phyloP scores from a whole-genome alignment of 2,329 filamentous ascomycete genomes.

The Dactylellina leptospora region DNA sequence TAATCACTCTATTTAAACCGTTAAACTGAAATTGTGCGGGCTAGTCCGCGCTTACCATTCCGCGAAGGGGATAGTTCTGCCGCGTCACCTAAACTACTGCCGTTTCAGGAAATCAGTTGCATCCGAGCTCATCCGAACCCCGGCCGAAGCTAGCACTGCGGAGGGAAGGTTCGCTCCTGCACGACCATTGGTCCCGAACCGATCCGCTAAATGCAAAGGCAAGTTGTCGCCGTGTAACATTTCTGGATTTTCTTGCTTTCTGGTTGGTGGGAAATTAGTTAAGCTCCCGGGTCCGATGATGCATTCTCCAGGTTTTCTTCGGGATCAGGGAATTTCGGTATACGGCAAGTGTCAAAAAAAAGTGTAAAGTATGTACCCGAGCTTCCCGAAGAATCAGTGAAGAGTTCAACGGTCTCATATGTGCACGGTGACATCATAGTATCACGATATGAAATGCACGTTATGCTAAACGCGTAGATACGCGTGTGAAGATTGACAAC shows the following conservation, averaged over 20 bases:
- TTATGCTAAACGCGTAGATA: not conserved
- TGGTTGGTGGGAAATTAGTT: conserved; percentile 24
- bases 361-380: conserved; percentile 6
- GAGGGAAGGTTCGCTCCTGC: not conserved
- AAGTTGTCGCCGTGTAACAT: conserved; percentile 3
- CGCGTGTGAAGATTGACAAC: not conserved
- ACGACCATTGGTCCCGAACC: too few species aligned
- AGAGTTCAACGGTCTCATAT: not conserved
- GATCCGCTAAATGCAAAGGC: conserved; percentile 5
- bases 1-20: not conserved
- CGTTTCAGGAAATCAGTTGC: not conserved
- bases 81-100: not conserved
- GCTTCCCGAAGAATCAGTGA: not conserved
- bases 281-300: not conserved
- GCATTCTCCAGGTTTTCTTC: too few species aligned
- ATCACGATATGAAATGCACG: not conserved
- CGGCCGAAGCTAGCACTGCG: conserved; percentile 8
- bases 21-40: not conserved
- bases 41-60: conserved; percentile 9
- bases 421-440: conserved; percentile 26
- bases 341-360: conserved; percentile 4
- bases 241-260: not conserved
- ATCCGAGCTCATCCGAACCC: conserved; percentile 20
- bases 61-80: not conserved
- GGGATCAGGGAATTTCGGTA: conserved; percentile 4